Conservation (phyloP, 2,329 filamentous ascomycete species). For the Fusarium temperatum region DNA sequence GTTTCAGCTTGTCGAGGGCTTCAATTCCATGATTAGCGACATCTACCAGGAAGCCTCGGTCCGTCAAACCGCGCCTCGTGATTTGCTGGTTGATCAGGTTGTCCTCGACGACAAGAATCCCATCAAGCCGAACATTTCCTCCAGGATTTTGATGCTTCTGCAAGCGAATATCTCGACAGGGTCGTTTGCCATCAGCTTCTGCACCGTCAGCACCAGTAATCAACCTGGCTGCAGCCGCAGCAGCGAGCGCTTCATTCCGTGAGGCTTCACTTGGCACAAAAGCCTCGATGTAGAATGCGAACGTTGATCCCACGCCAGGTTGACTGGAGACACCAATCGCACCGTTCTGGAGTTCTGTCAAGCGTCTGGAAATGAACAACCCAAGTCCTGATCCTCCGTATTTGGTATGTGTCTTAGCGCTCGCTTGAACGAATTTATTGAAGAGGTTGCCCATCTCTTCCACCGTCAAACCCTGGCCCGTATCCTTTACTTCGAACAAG, state of each 20-base stretch:
- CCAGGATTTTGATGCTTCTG: constrained; percentile 41
- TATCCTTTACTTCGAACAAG: constrained; percentile 79
- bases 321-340: constrained; percentile 79
- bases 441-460: constrained; percentile 80
- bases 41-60: constrained; percentile 59
- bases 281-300: constrained; percentile 78
- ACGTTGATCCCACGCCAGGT: constrained; percentile 75
- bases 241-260: constrained; percentile 52
- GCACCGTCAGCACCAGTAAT: constrained; percentile 38
- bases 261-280: constrained; percentile 53
- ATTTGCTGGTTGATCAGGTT: constrained; percentile 70
- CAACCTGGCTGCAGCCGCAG: constrained; percentile 46
- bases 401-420: constrained; percentile 77
- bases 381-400: constrained; percentile 84
- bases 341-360: constrained; percentile 84
- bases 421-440: constrained; percentile 81
- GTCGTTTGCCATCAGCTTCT: constrained; percentile 31
- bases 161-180: constrained; percentile 34
- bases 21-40: constrained; percentile 67
- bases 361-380: constrained; percentile 78
- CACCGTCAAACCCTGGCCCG: constrained; percentile 75
- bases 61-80: constrained; percentile 59
- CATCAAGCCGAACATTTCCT: constrained; percentile 46
- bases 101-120: constrained; percentile 67
- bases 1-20: constrained; percentile 58